A percentile compares a stretch with the other conserved stretches of the same genome.
phyloP scores from a whole-genome alignment of 352 stramenopile genomes.

The Globisporangium nagaii region DNA sequence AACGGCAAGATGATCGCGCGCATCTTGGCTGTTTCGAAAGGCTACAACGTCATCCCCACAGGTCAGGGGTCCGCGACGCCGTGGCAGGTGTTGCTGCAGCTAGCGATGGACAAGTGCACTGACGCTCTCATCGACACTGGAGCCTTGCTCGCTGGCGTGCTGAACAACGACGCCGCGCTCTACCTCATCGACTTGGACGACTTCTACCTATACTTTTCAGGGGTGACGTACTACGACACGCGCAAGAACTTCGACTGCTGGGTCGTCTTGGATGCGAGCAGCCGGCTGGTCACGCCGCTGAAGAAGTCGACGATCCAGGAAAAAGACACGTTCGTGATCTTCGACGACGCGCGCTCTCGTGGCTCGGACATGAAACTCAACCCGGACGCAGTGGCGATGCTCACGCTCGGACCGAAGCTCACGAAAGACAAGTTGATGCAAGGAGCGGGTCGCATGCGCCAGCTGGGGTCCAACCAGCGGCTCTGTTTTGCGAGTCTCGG shows the following conservation, averaged over 20 bases:
- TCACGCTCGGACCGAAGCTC: constrained; percentile 82
- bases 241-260: constrained; percentile 46
- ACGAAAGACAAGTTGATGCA: constrained; percentile 94
- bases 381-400: constrained; percentile 52
- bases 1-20: constrained; percentile 87
- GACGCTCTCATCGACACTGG: constrained; percentile 85
- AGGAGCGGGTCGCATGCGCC: constrained; percentile 80
- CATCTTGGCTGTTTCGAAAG: constrained; percentile 34
- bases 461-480: constrained; percentile 64
- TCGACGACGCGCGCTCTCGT: constrained; percentile 86
- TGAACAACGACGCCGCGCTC: constrained; percentile 40
- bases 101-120: constrained; percentile 29
- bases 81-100: constrained; percentile 43
- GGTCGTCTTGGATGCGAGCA: constrained; percentile 68
- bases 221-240: constrained; percentile 84
- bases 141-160: constrained; percentile 66
- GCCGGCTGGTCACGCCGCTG: constrained; percentile 30
- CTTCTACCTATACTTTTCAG: constrained; percentile 30
- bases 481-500: constrained; percentile 59
- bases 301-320: constrained; percentile 71
- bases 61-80: constrained; percentile 6
- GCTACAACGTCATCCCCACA: constrained; percentile 25
- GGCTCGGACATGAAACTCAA: constrained; percentile 87
- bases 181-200: constrained; percentile 29
- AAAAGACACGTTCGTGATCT: constrained; percentile 87